Conservation (phyloP, 139 green algal genomes). For the Closterium sp. region DNA sequence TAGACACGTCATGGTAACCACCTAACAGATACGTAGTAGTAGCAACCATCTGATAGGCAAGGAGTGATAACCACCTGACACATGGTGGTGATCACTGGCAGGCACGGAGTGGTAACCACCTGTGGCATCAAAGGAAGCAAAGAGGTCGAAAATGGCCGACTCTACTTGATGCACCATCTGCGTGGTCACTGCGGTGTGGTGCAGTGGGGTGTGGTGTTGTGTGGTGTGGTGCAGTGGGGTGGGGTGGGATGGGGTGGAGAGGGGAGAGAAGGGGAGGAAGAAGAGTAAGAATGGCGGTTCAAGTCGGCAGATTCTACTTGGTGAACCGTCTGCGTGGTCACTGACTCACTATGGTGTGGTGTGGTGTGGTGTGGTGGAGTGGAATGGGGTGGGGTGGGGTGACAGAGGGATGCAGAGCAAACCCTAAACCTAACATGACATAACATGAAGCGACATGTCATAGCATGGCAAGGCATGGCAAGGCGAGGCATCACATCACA, state of each 20-base stretch:
- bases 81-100: not conserved
- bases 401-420: not conserved
- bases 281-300: not conserved
- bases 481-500: too few species aligned
- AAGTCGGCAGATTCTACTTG: too few species aligned
- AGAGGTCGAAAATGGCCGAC: conserved; percentile 79
- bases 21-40: not conserved
- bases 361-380: too few species aligned
- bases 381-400: too few species aligned
- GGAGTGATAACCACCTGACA: not conserved
- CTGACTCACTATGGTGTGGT: too few species aligned
- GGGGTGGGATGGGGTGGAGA: not conserved
- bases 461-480: not conserved
- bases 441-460: not conserved
- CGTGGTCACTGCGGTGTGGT: conserved; percentile 19
- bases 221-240: too few species aligned
- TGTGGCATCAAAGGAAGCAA: conserved; percentile 73
- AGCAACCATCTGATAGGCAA: conserved; percentile 46
- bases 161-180: conserved; percentile 64
- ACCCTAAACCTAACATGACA: not conserved
- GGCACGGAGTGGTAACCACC: conserved; percentile 1
- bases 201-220: not conserved
- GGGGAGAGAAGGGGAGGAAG: not conserved
- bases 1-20: too few species aligned
- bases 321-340: too few species aligned